A percentile compares a stretch with the other conserved stretches of the same genome.
phyloP scores from a whole-genome alignment of 1,284 basidiomycete genomes.

The Rhodofomes roseus region DNA sequence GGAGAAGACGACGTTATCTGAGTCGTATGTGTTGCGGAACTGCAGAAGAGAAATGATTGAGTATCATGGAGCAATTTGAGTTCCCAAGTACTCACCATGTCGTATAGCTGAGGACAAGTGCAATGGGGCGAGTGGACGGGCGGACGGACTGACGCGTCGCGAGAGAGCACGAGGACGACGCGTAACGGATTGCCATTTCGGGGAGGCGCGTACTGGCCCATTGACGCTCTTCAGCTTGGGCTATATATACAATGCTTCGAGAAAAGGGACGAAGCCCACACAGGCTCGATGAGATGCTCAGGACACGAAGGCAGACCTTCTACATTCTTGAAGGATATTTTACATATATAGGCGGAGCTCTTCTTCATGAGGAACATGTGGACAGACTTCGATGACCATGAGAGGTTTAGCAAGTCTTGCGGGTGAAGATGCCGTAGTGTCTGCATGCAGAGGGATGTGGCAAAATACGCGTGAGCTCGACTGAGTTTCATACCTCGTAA shows the following conservation, averaged over 20 bases:
- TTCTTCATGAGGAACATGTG: neutral
- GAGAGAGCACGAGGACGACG: conserved; percentile 16
- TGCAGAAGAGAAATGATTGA: conserved; percentile 28
- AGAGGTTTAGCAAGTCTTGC: neutral
- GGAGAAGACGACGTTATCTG: conserved; percentile 95
- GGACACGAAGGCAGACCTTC: neutral
- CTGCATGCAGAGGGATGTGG: neutral
- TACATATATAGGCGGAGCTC: neutral
- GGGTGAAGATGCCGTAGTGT: neutral
- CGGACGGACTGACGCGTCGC: conserved; percentile 20
- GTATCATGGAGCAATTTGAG: neutral
- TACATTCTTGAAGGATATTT: neutral
- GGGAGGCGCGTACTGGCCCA: conserved; percentile 6
- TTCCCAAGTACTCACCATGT: conserved; percentile 8
- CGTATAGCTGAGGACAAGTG: neutral
- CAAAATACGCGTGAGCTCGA: too few species aligned
- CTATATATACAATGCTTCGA: neutral
- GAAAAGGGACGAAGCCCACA: neutral
- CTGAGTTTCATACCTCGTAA: neutral
- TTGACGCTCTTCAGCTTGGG: neutral
- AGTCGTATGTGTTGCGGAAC: conserved; percentile 96
- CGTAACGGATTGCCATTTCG: conserved; percentile 17
- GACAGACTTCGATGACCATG: neutral
- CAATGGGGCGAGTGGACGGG: neutral
- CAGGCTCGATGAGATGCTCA: neutral